Conservation (phyloP, 805 yeast species). For the Maudiozyma turicensis region DNA sequence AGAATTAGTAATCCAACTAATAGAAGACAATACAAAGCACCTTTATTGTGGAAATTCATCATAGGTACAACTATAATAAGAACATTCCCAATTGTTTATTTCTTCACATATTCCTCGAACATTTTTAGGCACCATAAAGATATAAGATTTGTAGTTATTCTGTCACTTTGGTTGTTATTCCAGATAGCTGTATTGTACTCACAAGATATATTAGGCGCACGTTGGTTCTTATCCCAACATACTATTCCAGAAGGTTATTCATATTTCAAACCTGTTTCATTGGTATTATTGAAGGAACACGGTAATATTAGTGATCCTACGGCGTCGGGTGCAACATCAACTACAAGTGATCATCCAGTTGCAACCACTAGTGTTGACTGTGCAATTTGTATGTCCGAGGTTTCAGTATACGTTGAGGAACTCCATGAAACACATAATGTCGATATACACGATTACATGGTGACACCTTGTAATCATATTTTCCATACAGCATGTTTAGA, state of each 20-base stretch:
- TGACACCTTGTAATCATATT: slow-evolving; percentile 85
- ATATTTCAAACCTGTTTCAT: slow-evolving; percentile 43
- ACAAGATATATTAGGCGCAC: slow-evolving; percentile 65
- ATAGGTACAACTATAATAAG: slow-evolving; percentile 56
- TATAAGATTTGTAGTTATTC: slow-evolving; percentile 35
- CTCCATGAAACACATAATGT: slow-evolving; percentile 31
- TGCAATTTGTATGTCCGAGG: slow-evolving; percentile 80
- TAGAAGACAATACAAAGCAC: slow-evolving; percentile 35
- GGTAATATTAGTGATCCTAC: slow-evolving; percentile 8
- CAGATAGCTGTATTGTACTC: slow-evolving; percentile 51
- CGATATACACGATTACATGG: slow-evolving; percentile 47
- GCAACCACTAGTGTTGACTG: slow-evolving; percentile 48
- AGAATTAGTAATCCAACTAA: slow-evolving; percentile 8
- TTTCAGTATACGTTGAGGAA: slow-evolving; percentile 31
- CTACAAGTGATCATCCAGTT: not conserved
- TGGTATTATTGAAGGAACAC: slow-evolving; percentile 24
- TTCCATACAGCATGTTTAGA: slow-evolving; percentile 87
- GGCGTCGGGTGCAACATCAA: not conserved
- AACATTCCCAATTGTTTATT: slow-evolving; percentile 54
- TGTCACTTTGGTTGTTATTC: slow-evolving; percentile 45
- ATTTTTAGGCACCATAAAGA: slow-evolving; percentile 66
- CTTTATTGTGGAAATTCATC: slow-evolving; percentile 70
- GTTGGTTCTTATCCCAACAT: slow-evolving; percentile 72
- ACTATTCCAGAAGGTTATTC: slow-evolving; percentile 75
- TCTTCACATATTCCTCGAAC: slow-evolving; percentile 43